Conservation (phyloP, 2,329 filamentous ascomycete genomes). For the Pseudogymnoascus sp. region DNA sequence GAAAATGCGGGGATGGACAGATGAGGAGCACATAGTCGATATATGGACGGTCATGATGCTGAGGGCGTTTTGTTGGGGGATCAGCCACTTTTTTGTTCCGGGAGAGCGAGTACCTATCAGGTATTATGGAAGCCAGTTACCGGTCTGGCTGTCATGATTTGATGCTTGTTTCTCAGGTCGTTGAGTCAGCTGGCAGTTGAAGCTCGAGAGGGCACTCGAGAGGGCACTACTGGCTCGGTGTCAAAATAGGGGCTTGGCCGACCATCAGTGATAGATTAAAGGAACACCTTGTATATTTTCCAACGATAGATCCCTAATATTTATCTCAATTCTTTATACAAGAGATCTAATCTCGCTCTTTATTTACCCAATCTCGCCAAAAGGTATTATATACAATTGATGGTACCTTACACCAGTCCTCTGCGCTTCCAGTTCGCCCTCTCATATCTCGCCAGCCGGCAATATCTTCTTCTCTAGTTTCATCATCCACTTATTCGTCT, state of each 20-base stretch:
- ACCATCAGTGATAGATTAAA: not conserved
- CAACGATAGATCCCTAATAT: not conserved
- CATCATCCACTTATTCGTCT: conserved; percentile 88
- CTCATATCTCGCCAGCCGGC: conserved; percentile 24
- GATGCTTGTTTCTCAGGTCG: not conserved
- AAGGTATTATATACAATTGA: conserved; percentile 5
- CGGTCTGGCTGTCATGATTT: conserved; percentile 13
- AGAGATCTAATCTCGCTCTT: not conserved
- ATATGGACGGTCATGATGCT: conserved; percentile 19
- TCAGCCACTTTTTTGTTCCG: conserved; percentile 19
- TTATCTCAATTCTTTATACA: conserved; percentile 1
- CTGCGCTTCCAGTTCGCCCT: not conserved
- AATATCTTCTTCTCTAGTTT: conserved; percentile 60
- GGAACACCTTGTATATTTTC: not conserved
- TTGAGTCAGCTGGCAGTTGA: not conserved
- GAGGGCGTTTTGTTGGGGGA: conserved; percentile 19
- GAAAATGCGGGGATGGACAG: conserved; percentile 11
- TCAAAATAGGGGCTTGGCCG: not conserved
- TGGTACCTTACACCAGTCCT: not conserved
- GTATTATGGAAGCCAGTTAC: conserved; percentile 18
- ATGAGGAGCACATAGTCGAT: conserved; percentile 16
- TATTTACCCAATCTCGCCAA: not conserved
- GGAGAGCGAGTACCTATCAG: conserved; percentile 16
- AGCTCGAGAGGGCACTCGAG: not conserved
- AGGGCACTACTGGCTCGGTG: not conserved